These are phyloP conservation scores for Syzygium aromaticum DNA, from an alignment of 345 rosid species.

Conservation along the genomic window DNA sequence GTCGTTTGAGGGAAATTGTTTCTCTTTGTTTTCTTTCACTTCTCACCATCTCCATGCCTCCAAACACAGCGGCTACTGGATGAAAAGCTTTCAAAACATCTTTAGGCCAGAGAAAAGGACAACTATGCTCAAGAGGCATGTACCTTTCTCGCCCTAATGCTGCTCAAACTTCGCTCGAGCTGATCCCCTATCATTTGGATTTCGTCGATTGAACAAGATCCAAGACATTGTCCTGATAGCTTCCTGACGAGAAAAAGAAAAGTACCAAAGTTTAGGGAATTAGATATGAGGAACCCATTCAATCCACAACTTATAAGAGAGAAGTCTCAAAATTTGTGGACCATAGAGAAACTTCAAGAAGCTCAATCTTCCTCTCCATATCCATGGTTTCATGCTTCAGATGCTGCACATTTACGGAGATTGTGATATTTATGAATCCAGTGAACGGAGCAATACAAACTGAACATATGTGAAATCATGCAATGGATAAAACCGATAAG, in stretches of 20 bases:
- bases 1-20: neutral
- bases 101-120: neutral
- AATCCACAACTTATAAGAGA: neutral
- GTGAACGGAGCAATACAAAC: neutral
- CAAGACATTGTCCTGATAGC: slow-evolving; percentile 41
- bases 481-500: neutral
- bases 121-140: neutral
- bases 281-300: neutral
- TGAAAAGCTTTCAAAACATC: neutral
- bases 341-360: slow-evolving; percentile 43
- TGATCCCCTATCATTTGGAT: slow-evolving; percentile 29
- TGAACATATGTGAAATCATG: neutral
- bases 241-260: slow-evolving; percentile 20
- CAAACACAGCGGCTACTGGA: neutral
- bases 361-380: slow-evolving; percentile 42
- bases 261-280: neutral
- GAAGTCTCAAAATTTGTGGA: slow-evolving; percentile 1
- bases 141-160: slow-evolving; percentile 57
- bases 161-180: slow-evolving; percentile 38
- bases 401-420: slow-evolving; percentile 22
- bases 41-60: neutral
- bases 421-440: neutral
- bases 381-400: slow-evolving; percentile 25
- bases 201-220: slow-evolving; percentile 28
- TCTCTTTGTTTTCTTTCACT: neutral